Evolutionary conservation across 164 flowering plant genomes (phyloP), one percentile per base, ranked within the genome.

Genomic region (Nelumbo lutea): DNA sequence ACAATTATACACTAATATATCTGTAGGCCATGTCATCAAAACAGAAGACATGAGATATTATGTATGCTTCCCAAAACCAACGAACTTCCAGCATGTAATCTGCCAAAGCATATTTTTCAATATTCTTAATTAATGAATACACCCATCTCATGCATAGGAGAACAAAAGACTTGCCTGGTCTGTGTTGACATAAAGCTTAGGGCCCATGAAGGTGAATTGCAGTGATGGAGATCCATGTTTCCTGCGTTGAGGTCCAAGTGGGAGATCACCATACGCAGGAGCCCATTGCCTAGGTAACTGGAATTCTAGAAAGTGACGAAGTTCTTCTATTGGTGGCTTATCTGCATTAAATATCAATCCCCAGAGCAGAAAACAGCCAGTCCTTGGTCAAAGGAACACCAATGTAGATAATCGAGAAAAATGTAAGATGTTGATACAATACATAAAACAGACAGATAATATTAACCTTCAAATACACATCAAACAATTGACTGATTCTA

Each of bases 241-340:
- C 79, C 78, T 87, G 74, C 77, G 83, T 42, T 75, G 82, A 70
- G 74, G 90, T 62, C 84, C 83, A 62, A 91, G 90, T 55, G 96
- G 93, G 45, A 89, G 86, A 75, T 94, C 96, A 40, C 84, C 81
- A 73, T 82, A 94, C 51, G 81, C 80, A 0, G 98, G 98, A 76
- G 96, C 95, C 98, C 98, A 94, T 66, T 91, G 97, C 70, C 96
- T 83, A 51, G 96, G 96, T 64, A 94, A 73, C 66, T 94, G 97
- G 70, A 87, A 91, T 70, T 94, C 96, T 40, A 91, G 81, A 80
- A 94, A 94, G 62, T 87, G 90, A 51, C 76, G 82, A 15, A 94
- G 89, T 67, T 94, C 97, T 72, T 90, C 97, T 68, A 86, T 76
- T 11, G 83, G 91, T 47, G 98, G 98, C 77, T 87, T 94, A 78